Evolutionary conservation across 2,329 filamentous ascomycete species (phyloP), one percentile per base, ranked within the genome.

Genomic region (Fusarium oligoseptatum): DNA sequence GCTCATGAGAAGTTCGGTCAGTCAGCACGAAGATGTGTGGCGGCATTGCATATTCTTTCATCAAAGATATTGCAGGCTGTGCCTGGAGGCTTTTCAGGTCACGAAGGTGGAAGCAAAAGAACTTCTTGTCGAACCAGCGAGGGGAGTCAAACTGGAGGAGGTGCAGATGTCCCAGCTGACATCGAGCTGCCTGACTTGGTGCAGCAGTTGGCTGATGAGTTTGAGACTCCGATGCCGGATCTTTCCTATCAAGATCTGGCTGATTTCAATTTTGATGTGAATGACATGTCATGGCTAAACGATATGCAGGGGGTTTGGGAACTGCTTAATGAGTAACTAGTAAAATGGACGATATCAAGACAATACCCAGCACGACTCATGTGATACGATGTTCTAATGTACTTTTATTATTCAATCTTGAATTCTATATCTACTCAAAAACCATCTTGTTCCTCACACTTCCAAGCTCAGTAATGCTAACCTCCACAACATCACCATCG

Each of bases 401-500:
- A 52, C 39, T 50, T 52, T 68, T 52, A 36, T 62, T 62, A 29
- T 67, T 34, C 32, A 32, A 15, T 29, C 22, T 34, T 6, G 6
- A 56, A 41, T 62, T 63, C 24, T 39, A 32, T 3, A 29, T 27
- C 65, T 79, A 80, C 62, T 82, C 78, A 32, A 83, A 83, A 1
- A 74, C 79, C 78, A 88, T 84, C 64, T 79, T 82, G 60, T 88
- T 84, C 67, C 66, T 82, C 1, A 83, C 76, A 2, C 64, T 57
- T 17, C 81, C 71, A 2, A 85, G 24, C 4, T 81, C 80, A 3
- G 81, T 81, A 20, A 88, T 84, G 20, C 78, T 82, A 0, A 88
- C 79, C 78, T 84, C 81, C 1, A 88, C 81, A 6, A 84, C 81
- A 70, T 87, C 84, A 2, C 85, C 84, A 15, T 85, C 75, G 64